A percentile compares a stretch with the other conserved stretches of the same genome.
phyloP scores from a whole-genome alignment of 108 stramenopile genomes.

The Cylindrotheca closterium region DNA sequence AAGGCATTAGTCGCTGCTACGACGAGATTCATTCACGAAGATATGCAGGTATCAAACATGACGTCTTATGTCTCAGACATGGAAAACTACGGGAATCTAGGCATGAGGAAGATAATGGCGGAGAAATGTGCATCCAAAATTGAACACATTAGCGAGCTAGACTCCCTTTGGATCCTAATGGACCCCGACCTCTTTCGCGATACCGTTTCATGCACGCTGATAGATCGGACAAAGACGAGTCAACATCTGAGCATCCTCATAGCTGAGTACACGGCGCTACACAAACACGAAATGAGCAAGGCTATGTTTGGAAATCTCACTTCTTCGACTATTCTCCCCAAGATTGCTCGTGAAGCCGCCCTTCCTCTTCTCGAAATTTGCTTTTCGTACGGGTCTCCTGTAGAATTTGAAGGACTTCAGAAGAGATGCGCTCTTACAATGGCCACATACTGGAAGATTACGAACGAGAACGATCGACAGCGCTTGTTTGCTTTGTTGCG shows the following conservation, averaged over 20 bases:
- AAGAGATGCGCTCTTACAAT: slow-evolving; percentile 27
- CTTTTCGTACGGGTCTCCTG: slow-evolving; percentile 13
- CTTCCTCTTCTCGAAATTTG: slow-evolving; percentile 34
- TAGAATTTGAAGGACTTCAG: slow-evolving; percentile 12
- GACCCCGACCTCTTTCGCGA: slow-evolving; percentile 28
- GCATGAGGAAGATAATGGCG: slow-evolving; percentile 11
- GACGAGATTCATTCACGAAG: slow-evolving; percentile 25
- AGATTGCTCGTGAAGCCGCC: slow-evolving; percentile 29
- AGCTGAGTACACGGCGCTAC: slow-evolving; percentile 21
- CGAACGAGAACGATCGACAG: slow-evolving; percentile 10
- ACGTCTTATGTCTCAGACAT: slow-evolving; percentile 21
- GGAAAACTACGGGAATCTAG: slow-evolving; percentile 8
- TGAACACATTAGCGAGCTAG: slow-evolving; percentile 5
- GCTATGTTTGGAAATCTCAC: slow-evolving; percentile 24
- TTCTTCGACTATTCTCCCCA: slow-evolving; percentile 15
- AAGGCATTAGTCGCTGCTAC: slow-evolving; percentile 4
- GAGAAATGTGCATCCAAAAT: slow-evolving; percentile 22
- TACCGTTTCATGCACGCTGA: slow-evolving; percentile 25
- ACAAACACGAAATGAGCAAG: slow-evolving; percentile 25
- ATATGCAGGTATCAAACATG: slow-evolving; percentile 29
- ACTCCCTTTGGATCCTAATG: slow-evolving; percentile 26
- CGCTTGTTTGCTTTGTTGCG: slow-evolving; percentile 28
- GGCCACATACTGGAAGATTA: slow-evolving; percentile 25
- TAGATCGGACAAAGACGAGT: slow-evolving; percentile 19
- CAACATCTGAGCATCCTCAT: slow-evolving; percentile 32